Evolutionary conservation across 2,329 filamentous ascomycete genomes (phyloP).

Genomic region (Cordyceps tenuipes): DNA sequence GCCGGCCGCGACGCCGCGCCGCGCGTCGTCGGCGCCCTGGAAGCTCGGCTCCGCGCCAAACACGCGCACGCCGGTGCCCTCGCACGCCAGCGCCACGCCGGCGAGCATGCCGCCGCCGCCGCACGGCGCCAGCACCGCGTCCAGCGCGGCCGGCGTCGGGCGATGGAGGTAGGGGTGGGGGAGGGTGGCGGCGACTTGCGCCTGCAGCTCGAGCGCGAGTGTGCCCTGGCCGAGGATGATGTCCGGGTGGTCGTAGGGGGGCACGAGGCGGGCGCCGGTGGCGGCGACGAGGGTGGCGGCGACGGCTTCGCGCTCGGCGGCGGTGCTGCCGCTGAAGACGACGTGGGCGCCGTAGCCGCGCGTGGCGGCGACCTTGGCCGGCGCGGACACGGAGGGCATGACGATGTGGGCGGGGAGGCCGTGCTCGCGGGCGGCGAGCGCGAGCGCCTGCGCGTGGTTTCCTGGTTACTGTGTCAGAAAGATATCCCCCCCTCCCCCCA

Average conservation of each 20-base stretch:
- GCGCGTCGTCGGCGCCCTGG: slow-evolving; percentile 76
- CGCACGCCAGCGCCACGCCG: slow-evolving; percentile 69
- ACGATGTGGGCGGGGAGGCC: slow-evolving; percentile 76
- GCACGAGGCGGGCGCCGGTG: slow-evolving; percentile 72
- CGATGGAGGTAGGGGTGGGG: no score
- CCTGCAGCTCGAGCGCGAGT: slow-evolving; percentile 69
- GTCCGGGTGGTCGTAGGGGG: slow-evolving; percentile 87
- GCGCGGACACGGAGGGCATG: slow-evolving; percentile 79
- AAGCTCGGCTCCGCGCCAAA: slow-evolving; percentile 83
- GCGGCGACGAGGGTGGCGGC: slow-evolving; percentile 58
- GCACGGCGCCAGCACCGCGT: slow-evolving; percentile 73
- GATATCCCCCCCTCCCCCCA: no score
- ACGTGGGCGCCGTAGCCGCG: slow-evolving; percentile 68
- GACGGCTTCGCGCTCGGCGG: slow-evolving; percentile 70
- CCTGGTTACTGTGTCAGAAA: no score
- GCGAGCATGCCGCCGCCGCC: slow-evolving; percentile 84
- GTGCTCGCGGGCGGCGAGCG: slow-evolving; percentile 70
- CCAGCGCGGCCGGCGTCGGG: slow-evolving; percentile 39
- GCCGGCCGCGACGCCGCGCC: slow-evolving; percentile 58
- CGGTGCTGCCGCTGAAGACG: slow-evolving; percentile 74
- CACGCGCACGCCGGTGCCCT: slow-evolving; percentile 62
- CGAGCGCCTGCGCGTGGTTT: slow-evolving; percentile 89
- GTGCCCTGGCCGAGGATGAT: slow-evolving; percentile 95
- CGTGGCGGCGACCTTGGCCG: slow-evolving; percentile 83
- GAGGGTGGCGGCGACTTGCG: slow-evolving; percentile 57